Conservation (phyloP, 306 rosid genomes). For the Trichosanthes truncata region DNA sequence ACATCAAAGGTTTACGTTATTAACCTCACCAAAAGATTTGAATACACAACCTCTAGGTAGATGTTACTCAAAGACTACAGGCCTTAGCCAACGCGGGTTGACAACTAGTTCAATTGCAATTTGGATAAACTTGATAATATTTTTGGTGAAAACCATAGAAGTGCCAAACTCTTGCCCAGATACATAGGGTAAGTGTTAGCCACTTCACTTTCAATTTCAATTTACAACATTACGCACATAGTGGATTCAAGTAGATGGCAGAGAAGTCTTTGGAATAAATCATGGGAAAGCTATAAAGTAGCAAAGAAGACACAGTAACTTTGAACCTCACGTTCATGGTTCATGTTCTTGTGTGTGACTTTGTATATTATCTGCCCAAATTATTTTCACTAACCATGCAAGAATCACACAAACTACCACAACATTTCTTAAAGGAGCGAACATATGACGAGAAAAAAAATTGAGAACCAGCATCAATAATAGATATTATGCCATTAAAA, state of each 20-base stretch:
- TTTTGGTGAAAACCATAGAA: neutral
- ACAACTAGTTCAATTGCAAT: neutral
- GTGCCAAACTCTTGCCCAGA: neutral
- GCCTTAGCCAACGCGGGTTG: neutral
- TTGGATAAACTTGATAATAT: neutral
- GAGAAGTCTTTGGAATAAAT: neutral
- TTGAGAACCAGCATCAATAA: neutral
- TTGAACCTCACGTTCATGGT: neutral
- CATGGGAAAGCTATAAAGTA: neutral
- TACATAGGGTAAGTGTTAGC: neutral
- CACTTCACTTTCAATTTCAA: neutral
- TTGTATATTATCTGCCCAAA: neutral
- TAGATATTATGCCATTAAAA: neutral
- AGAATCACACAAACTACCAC: neutral
- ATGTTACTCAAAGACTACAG: neutral
- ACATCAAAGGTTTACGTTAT: neutral
- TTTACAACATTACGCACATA: neutral
- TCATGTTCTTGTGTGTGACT: neutral
- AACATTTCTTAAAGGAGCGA: neutral
- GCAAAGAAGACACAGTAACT: neutral
- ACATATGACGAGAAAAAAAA: neutral
- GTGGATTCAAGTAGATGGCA: neutral
- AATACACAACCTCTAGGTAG: neutral
- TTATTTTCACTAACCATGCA: neutral
- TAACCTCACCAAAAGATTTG: neutral